Conservation (phyloP, 306 rosid species). For the Quercus gilva region DNA sequence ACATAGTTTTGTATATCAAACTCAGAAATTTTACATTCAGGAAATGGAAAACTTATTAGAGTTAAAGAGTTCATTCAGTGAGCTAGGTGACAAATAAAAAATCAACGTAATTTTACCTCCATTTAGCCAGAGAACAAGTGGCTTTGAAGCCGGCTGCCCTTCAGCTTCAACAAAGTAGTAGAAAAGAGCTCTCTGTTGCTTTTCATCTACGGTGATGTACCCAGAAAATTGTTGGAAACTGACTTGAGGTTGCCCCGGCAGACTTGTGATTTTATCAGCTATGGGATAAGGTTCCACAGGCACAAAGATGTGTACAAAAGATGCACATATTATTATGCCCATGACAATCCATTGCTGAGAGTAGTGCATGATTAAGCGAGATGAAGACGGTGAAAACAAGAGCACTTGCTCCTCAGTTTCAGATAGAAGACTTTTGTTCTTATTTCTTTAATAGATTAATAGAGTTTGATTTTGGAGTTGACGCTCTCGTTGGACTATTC, state of each 20-base stretch:
- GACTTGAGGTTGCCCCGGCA: conserved; percentile 35
- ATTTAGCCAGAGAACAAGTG: conserved; percentile 41
- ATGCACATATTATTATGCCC: background rate
- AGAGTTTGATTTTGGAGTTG: too few species aligned
- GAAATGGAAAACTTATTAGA: background rate
- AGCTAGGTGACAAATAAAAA: background rate
- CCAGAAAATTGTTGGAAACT: conserved; percentile 40
- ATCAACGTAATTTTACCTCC: conserved; percentile 12
- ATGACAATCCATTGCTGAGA: conserved; percentile 2
- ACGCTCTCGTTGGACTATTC: too few species aligned
- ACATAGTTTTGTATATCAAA: too few species aligned
- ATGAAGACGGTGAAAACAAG: too few species aligned
- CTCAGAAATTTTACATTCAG: background rate
- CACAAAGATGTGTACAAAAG: background rate
- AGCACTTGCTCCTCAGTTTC: too few species aligned
- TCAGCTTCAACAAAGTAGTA: conserved; percentile 43
- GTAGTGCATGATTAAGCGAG: conserved; percentile 3
- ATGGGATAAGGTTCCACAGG: conserved; percentile 4
- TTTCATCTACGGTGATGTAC: conserved; percentile 30
- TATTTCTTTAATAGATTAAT: too few species aligned
- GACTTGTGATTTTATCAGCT: conserved; percentile 24
- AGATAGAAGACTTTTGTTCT: too few species aligned
- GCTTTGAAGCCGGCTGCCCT: conserved; percentile 34
- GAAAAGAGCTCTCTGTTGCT: conserved; percentile 32
- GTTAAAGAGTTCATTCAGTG: too few species aligned